Evolutionary conservation across 257 asterid genomes (phyloP), one percentile per base, ranked within the genome.

Genomic region (Solanum lycopersicoides): DNA sequence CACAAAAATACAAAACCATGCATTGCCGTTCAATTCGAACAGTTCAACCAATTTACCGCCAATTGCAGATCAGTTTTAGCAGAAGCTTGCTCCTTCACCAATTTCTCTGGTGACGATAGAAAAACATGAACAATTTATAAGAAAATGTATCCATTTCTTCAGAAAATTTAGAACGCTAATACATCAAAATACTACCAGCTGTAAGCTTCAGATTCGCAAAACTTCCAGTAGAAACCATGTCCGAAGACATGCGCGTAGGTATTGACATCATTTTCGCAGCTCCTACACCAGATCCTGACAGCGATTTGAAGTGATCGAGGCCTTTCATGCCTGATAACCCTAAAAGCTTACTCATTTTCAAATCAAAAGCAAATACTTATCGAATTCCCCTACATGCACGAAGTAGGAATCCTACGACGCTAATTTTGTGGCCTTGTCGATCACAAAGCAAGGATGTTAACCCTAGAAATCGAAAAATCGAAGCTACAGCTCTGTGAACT

Each of bases 21-120:
- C 47, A 80, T n/a, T 10, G 35, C 21, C 60, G 73, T 13, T 16
- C 7, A 69, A 83, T 45, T 53, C 28, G 68, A 35, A 41, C 25
- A 71, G 63, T 74, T 34, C 42, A 60, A 76, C 11, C 37, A 59
- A 86, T 83, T 88, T 94, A 95, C 99, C 95, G 98, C 96, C 89
- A 93, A 84, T 7, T 94, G 96, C 69, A 96, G 96, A 91, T 97
- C 99, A 66, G 92, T 91, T 91, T 91, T 96, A 12, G 98, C 95
- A 60, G 99, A 95, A 89, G 99, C 98, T 91, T 97, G 99, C 88
- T 96, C 99, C 90, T 93, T 94, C 87, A 97, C 96, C 91, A 97
- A 90, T 92, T 95, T 97, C 91, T 97, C 99, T 97, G 93, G 13
- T 59, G 23, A 56, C 85, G 83, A 60, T 23, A 21, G 50, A 87